Evolutionary conservation across 2,329 filamentous ascomycete species (phyloP), one percentile per base, ranked within the genome.

Genomic region (Cladophialophora exuberans): DNA sequence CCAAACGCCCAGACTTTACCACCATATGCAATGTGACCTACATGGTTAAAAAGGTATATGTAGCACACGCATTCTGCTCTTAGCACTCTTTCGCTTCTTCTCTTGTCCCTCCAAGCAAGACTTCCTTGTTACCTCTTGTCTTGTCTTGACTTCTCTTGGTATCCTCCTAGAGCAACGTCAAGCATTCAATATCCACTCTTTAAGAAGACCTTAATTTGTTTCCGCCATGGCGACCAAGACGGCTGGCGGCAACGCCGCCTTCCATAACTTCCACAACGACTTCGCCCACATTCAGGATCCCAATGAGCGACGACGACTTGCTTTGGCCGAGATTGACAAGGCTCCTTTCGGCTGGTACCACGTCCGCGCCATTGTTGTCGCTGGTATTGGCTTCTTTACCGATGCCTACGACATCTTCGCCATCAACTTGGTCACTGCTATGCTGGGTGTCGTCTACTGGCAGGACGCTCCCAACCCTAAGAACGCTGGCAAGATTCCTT

Each of bases 351-450:
- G 65, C 39, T 93, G 89, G 88, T 90, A 91, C 69, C 89, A 94
- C 67, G 83, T 92, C 55, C 83, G 89, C 35, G 87, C 89, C 54
- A 82, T 89, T 50, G 74, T 89, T 6, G 89, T 93, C 20, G 89
- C 89, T 25, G 89, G 90, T 65, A 87, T 93, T 59, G 90, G 89
- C 64, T 94, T 95, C 83, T 94, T 94, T 73, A 93, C 89, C 13
- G 90, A 93, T 69, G 88, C 88, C 10, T 93, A 92, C 73, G 86
- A 88, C 67, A 89, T 91, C 75, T 94, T 94, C 71, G 85, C 86
- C 67, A 86, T 88, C 64, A 87, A 85, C 61, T 77, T 90, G 67
- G 77, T 87, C 60, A 89, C 87, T 23, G 80, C 82, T 60, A 90
- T 92, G 87, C 70, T 92, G 46, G 89, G 89, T 36, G 84, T 92